Base-by-base conservation (phyloP, 345 rosid genomes). In the Gossypium rotundifolium region DNA sequence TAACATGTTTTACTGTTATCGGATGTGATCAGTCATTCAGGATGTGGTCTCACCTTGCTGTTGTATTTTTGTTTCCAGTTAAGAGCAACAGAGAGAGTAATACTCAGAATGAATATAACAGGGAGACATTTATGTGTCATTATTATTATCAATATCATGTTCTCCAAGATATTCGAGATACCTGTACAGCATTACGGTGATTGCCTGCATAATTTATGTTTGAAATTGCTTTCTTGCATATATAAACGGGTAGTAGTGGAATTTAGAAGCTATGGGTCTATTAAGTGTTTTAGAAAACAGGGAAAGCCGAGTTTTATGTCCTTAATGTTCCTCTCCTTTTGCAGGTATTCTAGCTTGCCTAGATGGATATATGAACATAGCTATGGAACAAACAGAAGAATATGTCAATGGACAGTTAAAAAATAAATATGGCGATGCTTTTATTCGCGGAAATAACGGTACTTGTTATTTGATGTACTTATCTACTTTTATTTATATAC, bases 301-400 rank as follows among this genome's bases (percentile, higher is more conserved):
- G 38, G 40, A 33, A 33, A 33, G 40, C 40, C 4, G 33, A 65
- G 25, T 42, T 65, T 20, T 18, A 20, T 18, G 0, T 9, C 70
- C 51, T 44, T 65, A 65, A 42, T 0, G 5, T 4, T 8, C 27
- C 51, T 14, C 18, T 4, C 70, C 0, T 29, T 69, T 45, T 82
- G 77, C 87, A 92, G 97, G 97, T 75, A 88, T 88, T 79, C 83
- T 90, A 75, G 88, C 99, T 7, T 91, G 97, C 77, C 85, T 95
- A 20, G 99, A 95, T 83, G 98, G 98, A 16, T 95, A 93, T 75
- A 95, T 91, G 98, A 95, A 95, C 74, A 91, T 95, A 66, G 99
- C 99, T 7, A 95, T 95, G 99, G 99, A 91, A 74, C 98, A 93
- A 79, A 95, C 97, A 0, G 98, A 95, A 65, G 98, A 95, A 80